Evolutionary conservation across 306 rosid species (phyloP).

Genomic region (Prunus padus): DNA sequence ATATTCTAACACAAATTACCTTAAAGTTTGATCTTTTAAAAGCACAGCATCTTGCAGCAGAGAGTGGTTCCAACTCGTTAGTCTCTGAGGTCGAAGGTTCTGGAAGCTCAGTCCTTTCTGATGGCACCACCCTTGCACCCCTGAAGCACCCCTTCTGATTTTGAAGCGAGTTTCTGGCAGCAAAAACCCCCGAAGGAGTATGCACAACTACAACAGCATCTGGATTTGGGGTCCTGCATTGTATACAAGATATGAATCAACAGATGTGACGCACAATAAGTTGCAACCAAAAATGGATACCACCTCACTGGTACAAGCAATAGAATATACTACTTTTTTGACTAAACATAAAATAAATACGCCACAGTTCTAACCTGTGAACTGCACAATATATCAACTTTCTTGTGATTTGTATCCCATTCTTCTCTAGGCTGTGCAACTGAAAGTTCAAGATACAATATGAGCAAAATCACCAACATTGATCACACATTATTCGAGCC

Average conservation of each 20-base stretch:
- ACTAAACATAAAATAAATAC: conserved; percentile 10
- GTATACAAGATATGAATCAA: conserved; percentile 17
- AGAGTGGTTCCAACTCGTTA: conserved; percentile 54
- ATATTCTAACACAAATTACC: conserved; percentile 37
- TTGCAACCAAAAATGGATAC: not conserved
- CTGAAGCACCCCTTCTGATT: conserved; percentile 70
- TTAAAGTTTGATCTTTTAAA: conserved; percentile 53
- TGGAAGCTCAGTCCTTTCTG: conserved; percentile 55
- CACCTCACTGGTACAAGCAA: not conserved
- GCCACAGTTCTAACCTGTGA: conserved; percentile 68
- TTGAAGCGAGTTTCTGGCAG: conserved; percentile 63
- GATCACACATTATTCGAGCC: conserved; percentile 15
- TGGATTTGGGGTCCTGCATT: conserved; percentile 66
- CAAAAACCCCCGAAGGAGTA: conserved; percentile 61
- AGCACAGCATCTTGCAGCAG: conserved; percentile 78
- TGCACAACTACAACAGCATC: conserved; percentile 76
- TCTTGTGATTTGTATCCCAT: conserved; percentile 59
- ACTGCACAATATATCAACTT: conserved; percentile 78
- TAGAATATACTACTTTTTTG: not conserved
- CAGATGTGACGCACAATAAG: not conserved
- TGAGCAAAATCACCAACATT: conserved; percentile 32
- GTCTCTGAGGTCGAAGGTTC: conserved; percentile 55
- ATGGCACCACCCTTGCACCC: conserved; percentile 77
- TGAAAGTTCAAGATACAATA: conserved; percentile 42
- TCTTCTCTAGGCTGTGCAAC: conserved; percentile 77